Percentiles rank a stretch among this genome's conserved stretches.
phyloP scores from a whole-genome alignment of 176 grass and related monocot species.

The Zea mays region Zm-B73-REFERENCE-NAM-5.0 NC_050104.1:10316001-10316500 shows the following conservation, averaged over 20 bases:
- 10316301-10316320: neutral
- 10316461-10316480: neutral
- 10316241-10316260: neutral
- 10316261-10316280: neutral
- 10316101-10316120: neutral
- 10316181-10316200: neutral
- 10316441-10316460: neutral
- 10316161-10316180: neutral
- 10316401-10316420: neutral
- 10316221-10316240: neutral
- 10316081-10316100: too few species aligned
- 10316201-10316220: neutral
- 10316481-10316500: neutral
- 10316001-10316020: neutral
- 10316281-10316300: neutral
- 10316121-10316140: neutral
- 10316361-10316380: neutral
- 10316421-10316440: neutral
- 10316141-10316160: neutral
- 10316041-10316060: neutral
- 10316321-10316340: neutral
- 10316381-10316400: neutral
- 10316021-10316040: neutral
- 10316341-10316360: neutral
- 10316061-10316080: neutral